Base-by-base conservation (phyloP, 495 filamentous ascomycete genomes). In the Penicillium mononematosum region DNA sequence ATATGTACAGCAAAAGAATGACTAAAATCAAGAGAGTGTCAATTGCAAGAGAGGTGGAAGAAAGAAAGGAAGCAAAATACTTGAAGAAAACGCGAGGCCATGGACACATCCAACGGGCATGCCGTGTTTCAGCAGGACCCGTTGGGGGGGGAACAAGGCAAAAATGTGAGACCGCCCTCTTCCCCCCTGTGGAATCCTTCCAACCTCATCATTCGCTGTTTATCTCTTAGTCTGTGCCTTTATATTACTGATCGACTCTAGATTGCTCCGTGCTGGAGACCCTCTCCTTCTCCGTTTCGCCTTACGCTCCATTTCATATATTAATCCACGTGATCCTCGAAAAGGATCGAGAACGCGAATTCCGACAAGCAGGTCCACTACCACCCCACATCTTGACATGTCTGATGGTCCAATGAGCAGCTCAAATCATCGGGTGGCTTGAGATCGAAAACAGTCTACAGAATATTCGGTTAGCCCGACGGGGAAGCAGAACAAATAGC, bases 121-220 rank as follows among this genome's bases (percentile, higher is more conserved):
- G 58, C 50, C 47, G 55, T 58, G 62, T 67, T 64, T 66, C 61
- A 66, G 44, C 60, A 58, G 45, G 16, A 12, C 41, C 54, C 45
- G 61, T 61, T 62, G 45, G 49, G 38, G 50, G 50, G 46, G 47
- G 17, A 48, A 48, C 46, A 31, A 16, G 24, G 20, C 19, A 62
- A 60, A 63, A 67, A 67, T 67, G 65, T 67, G 65, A 67, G 65
- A 67, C 64, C 47, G 49, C 64, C 64, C 58, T 46, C 29, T 45
- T 42, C 20, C 43, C 43, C 55, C 56, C 20, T 34, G 29, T 56
- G 43, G 47, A 42, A 47, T 36, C 25, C 42, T 34, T 42, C 31
- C 42, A 24, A 24, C 16, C 11, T 29, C 31, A 16, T 47, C 32
- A 56, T 41, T 41, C 44, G n/a, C 27, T 32, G 16, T 4, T 38